Evolutionary conservation across 352 stramenopile genomes (phyloP).

Genomic region (Phytophthora crassamura): DNA sequence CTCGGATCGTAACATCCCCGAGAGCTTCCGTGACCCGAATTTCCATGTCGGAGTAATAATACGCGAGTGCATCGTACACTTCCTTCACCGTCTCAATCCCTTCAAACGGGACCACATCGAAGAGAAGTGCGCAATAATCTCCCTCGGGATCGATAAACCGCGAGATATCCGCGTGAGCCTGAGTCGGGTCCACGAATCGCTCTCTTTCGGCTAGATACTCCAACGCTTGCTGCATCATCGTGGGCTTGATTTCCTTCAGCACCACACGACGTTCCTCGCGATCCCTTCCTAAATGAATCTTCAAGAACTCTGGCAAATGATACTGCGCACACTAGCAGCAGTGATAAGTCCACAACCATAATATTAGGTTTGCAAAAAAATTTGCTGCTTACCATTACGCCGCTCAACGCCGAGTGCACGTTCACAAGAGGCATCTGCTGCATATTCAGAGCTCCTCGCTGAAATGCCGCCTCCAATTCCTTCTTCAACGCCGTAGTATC

Average conservation of each 20-base stretch:
- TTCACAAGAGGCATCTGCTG: constrained; percentile 44
- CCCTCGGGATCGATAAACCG: constrained; percentile 41
- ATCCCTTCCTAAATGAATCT: constrained; percentile 19
- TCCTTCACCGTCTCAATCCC: constrained; percentile 36
- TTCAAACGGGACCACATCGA: constrained; percentile 52
- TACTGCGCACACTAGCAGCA: constrained; percentile 26
- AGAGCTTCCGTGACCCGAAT: constrained; percentile 56
- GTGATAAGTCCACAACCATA: constrained; percentile 23
- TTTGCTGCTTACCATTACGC: constrained; percentile 20
- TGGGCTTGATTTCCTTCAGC: constrained; percentile 31
- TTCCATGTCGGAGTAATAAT: constrained; percentile 51
- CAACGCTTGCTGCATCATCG: constrained; percentile 24
- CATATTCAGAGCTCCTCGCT: constrained; percentile 30
- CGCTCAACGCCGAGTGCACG: constrained; percentile 43
- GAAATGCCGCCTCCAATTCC: constrained; percentile 22
- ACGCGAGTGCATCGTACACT: constrained; percentile 47
- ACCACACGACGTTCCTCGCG: constrained; percentile 22
- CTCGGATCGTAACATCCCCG: constrained; percentile 54
- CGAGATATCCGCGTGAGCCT: constrained; percentile 20
- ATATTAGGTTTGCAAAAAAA: neutral
- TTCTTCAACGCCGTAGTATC: constrained; percentile 17
- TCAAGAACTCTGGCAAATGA: constrained; percentile 8
- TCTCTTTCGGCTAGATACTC: constrained; percentile 32
- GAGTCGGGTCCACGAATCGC: constrained; percentile 25
- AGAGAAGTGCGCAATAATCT: constrained; percentile 43